phyloP scores from a whole-genome alignment of 2,329 filamentous ascomycete species.

The Epichloe aotearoae region DNA sequence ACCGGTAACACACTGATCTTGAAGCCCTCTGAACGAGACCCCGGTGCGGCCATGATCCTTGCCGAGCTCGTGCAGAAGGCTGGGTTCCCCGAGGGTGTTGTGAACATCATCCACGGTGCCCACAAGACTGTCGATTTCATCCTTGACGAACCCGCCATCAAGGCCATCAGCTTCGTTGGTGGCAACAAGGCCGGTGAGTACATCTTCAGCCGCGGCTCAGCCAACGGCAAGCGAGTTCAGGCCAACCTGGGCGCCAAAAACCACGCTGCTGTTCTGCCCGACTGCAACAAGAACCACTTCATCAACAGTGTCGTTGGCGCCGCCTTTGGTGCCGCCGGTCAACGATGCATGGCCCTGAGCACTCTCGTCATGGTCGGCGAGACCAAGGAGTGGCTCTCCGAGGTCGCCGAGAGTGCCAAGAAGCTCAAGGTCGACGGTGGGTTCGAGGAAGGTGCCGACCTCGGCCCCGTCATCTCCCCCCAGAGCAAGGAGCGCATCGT shows the following conservation, averaged over 20 bases:
- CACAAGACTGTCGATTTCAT: slow-evolving; percentile 77
- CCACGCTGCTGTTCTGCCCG: slow-evolving; percentile 70
- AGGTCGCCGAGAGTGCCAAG: slow-evolving; percentile 65
- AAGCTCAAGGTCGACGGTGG: slow-evolving; percentile 63
- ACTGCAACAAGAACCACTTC: slow-evolving; percentile 84
- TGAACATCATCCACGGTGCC: slow-evolving; percentile 73
- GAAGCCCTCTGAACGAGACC: slow-evolving; percentile 78
- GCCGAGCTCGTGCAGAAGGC: slow-evolving; percentile 69
- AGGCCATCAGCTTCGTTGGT: slow-evolving; percentile 77
- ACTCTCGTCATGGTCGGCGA: slow-evolving; percentile 75
- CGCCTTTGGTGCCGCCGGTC: slow-evolving; percentile 72
- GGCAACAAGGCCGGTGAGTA: slow-evolving; percentile 83
- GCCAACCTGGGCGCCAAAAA: slow-evolving; percentile 84
- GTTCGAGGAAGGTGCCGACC: slow-evolving; percentile 66
- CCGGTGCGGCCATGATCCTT: slow-evolving; percentile 73
- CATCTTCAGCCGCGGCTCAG: slow-evolving; percentile 65
- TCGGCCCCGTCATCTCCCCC: slow-evolving; percentile 71
- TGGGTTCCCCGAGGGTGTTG: slow-evolving; percentile 67
- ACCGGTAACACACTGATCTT: slow-evolving; percentile 75
- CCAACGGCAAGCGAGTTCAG: slow-evolving; percentile 79
- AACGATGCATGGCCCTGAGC: slow-evolving; percentile 77
- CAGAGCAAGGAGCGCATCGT: slow-evolving; percentile 71
- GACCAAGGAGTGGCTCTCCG: slow-evolving; percentile 69
- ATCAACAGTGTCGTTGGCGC: slow-evolving; percentile 74
- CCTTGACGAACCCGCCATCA: slow-evolving; percentile 71